Conservation (phyloP, 2,329 filamentous ascomycete genomes). For the Paraconiothyrium brasiliense region DNA sequence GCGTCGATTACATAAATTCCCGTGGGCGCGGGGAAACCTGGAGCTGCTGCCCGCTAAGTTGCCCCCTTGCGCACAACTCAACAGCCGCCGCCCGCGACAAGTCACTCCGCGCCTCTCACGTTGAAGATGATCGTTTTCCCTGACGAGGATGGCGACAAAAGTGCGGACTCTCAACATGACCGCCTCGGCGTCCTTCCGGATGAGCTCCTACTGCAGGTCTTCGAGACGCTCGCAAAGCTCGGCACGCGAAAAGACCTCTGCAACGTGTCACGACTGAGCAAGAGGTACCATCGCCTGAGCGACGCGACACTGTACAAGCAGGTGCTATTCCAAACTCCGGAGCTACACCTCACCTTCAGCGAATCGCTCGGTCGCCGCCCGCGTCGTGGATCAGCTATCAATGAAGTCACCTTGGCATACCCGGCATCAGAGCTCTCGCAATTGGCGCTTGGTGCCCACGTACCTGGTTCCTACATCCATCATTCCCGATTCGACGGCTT, state of each 20-base stretch:
- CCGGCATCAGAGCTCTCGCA: constrained; percentile 43
- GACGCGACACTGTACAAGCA: constrained; percentile 45
- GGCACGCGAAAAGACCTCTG: constrained; percentile 39
- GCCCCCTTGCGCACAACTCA: constrained; percentile 3
- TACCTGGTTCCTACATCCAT: constrained; percentile 36
- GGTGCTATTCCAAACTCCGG: constrained; percentile 42
- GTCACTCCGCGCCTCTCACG: background rate
- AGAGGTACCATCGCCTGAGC: constrained; percentile 41
- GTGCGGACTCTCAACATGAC: constrained; percentile 18
- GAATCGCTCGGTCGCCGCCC: constrained; percentile 43
- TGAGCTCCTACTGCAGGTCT: constrained; percentile 43
- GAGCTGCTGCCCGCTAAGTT: background rate
- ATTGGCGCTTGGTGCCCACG: constrained; percentile 39
- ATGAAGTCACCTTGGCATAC: constrained; percentile 43
- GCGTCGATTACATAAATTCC: background rate
- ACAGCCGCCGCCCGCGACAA: background rate
- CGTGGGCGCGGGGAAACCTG: constrained; percentile 10
- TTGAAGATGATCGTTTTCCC: constrained; percentile 18
- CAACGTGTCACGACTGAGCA: constrained; percentile 41
- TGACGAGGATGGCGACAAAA: constrained; percentile 12
- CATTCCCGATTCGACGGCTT: constrained; percentile 38
- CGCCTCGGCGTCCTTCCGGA: constrained; percentile 36
- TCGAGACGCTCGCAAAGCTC: constrained; percentile 35
- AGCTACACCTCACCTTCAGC: constrained; percentile 45
- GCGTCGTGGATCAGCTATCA: constrained; percentile 43